Base-by-base conservation (phyloP, 2,329 filamentous ascomycete species). In the Calonectria pteridis region DNA sequence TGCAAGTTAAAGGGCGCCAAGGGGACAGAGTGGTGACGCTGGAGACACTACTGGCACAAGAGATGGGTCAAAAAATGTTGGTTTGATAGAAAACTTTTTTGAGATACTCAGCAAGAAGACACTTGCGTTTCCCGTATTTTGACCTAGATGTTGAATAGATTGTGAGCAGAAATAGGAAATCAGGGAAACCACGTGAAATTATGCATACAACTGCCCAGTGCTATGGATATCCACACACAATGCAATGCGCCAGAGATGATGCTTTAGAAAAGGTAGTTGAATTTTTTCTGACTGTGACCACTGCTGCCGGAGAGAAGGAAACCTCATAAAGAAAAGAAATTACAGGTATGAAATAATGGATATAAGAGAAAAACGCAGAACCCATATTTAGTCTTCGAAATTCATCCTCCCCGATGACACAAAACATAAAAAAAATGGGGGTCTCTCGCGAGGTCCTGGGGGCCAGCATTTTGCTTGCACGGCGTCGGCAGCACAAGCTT, bases 301-400 rank as follows among this genome's bases (percentile, higher is more conserved):
- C 72, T 78, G 74, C 75, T 78, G 74, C 78, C 76, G 76, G 76
- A 78, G 77, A 80, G 72, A 78, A 79, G 72, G 73, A 79, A 75
- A 78, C 78, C 78, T 77, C 76, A 72, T 77, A 73, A 78, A 71
- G 70, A 74, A 77, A 72, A 77, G 77, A 76, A 80, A 80, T 80
- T 80, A 80, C 78, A 80, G 76, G 58, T 78, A 78, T 76, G 78
- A 80, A 79, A 80, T 80, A 80, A 80, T 74, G 77, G 78, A 80
- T 79, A 79, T 80, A 80, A 69, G 50, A 70, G 79, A 76, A 59
- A 67, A 78, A 73, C 74, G 77, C 76, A 78, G 75, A 79, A 80
- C 76, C 77, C 72, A 71, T 78, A 77, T 77, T 79, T 80, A 73
- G 74, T 79, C 77, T 79, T 78, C 71, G 76, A 78, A 78, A 77